phyloP scores from a whole-genome alignment of 2,329 filamentous ascomycete species.

The Escovopsis sp. region DNA sequence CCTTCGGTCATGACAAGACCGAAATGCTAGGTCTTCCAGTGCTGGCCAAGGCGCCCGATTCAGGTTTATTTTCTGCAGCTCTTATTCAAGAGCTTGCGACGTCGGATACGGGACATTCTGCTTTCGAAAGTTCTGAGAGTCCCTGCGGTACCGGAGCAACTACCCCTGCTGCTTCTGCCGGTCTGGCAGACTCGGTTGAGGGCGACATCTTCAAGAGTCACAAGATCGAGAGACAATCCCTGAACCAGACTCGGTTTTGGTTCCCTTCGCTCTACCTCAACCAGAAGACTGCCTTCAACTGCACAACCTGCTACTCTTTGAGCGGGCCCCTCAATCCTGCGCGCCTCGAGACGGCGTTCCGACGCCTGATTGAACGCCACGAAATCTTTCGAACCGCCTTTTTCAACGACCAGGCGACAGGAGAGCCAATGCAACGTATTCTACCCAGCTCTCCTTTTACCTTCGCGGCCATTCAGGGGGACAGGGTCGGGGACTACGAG shows the following conservation, averaged over 20 bases:
- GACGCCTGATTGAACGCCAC: conserved; percentile 6
- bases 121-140: no score
- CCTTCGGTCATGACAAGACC: background rate
- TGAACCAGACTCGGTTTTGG: conserved; percentile 6
- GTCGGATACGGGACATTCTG: no score
- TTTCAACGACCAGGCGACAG: conserved; percentile 6
- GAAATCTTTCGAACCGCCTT: conserved; percentile 10
- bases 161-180: background rate
- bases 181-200: background rate
- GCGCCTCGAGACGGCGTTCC: background rate
- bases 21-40: background rate
- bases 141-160: background rate
- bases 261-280: background rate
- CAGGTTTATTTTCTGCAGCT: no score
- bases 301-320: background rate
- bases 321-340: background rate
- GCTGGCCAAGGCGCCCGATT: no score
- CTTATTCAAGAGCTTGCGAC: no score
- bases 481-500: conserved; percentile 11
- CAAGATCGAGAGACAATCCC: conserved; percentile 9
- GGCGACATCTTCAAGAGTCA: background rate
- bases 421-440: conserved; percentile 11
- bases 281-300: conserved; percentile 1
- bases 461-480: conserved; percentile 12
- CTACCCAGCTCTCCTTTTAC: conserved; percentile 11